Evolutionary conservation across 1,284 basidiomycete species (phyloP).

Genomic region (Cutaneotrichosporon daszewskae): DNA sequence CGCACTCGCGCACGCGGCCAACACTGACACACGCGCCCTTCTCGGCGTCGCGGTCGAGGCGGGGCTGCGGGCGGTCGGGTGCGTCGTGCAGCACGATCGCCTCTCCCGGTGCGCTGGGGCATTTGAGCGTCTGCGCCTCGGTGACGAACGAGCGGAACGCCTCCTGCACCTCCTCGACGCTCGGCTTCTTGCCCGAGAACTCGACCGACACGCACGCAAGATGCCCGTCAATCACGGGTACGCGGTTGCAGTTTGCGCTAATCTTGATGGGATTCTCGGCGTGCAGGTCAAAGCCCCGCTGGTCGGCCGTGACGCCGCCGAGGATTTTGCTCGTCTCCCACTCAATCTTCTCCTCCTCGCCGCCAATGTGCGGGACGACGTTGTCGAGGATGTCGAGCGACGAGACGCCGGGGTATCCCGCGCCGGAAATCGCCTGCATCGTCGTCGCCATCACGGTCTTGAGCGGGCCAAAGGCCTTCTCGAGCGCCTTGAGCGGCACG

Average conservation of each 20-base stretch:
- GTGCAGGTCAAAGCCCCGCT: constrained; percentile 78
- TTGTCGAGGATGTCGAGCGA: constrained; percentile 94
- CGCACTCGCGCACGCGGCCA: constrained; percentile 82
- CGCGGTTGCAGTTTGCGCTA: constrained; percentile 85
- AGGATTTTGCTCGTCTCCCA: constrained; percentile 98
- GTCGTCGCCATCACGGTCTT: constrained; percentile 88
- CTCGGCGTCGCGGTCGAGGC: constrained; percentile 85
- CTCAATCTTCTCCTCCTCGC: constrained; percentile 91
- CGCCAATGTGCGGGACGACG: constrained; percentile 87
- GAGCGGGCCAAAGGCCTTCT: constrained; percentile 86
- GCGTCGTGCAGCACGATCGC: constrained; percentile 92
- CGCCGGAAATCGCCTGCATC: constrained; percentile 96
- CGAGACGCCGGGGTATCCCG: constrained; percentile 90
- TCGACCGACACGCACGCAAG: constrained; percentile 80
- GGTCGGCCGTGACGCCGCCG: constrained; percentile 61
- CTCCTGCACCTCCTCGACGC: constrained; percentile 78
- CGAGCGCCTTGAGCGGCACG: constrained; percentile 86
- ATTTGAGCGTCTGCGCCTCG: constrained; percentile 70
- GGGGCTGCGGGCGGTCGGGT: constrained; percentile 86
- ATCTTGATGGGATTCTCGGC: constrained; percentile 69
- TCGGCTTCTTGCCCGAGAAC: constrained; percentile 72
- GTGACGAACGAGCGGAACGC: constrained; percentile 70
- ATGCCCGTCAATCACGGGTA: constrained; percentile 90
- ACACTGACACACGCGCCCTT: constrained; percentile 89
- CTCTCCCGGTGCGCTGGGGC: constrained; percentile 78